Conservation (phyloP, 208 protist species). For the Acanthamoeba healyi region DNA sequence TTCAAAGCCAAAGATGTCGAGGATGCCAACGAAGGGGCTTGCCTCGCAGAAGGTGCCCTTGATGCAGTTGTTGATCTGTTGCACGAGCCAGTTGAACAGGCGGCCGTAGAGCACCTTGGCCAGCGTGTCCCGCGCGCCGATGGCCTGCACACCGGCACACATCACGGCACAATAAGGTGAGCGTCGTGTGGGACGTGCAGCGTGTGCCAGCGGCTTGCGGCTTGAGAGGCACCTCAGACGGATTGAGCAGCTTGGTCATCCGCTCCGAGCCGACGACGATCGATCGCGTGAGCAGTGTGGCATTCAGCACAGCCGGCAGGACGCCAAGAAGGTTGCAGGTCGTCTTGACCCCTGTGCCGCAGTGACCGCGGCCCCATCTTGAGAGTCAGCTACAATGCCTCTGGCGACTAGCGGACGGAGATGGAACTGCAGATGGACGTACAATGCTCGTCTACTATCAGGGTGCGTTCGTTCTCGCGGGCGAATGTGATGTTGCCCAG, state of each 20-base stretch:
- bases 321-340: neutral
- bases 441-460: neutral
- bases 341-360: neutral
- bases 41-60: neutral
- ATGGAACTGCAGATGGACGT: too few species aligned
- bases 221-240: neutral
- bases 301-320: neutral
- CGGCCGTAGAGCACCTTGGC: conserved; percentile 87
- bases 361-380: too few species aligned
- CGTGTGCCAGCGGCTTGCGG: too few species aligned
- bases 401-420: too few species aligned
- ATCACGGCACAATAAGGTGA: too few species aligned
- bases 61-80: conserved; percentile 30
- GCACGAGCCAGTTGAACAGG: conserved; percentile 84
- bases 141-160: conserved; percentile 83
- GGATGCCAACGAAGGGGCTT: conserved; percentile 84
- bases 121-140: conserved; percentile 88
- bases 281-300: neutral
- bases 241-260: neutral
- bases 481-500: conserved; percentile 84
- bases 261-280: neutral
- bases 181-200: neutral
- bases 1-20: conserved; percentile 89
- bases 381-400: too few species aligned
- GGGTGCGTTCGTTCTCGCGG: neutral